Conservation (phyloP, 2,329 filamentous ascomycete species). For the Colletotrichum sp. region DNA sequence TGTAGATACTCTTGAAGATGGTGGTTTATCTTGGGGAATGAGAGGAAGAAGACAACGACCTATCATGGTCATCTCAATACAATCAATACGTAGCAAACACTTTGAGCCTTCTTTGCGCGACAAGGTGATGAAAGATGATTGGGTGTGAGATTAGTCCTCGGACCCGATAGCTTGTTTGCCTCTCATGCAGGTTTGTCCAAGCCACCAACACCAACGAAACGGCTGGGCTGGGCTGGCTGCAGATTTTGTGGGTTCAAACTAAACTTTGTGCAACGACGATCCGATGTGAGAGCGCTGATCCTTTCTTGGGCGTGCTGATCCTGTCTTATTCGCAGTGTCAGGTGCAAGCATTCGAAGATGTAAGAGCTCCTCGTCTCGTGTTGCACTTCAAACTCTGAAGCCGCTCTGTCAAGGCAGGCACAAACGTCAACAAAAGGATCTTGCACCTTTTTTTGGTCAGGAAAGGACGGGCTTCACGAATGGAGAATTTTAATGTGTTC, state of each 20-base stretch:
- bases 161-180: background rate
- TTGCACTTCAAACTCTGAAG: background rate
- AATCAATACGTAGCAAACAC: background rate
- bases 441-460: background rate
- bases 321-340: background rate
- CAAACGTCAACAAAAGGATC: background rate
- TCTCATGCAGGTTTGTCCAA: background rate
- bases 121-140: background rate
- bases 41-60: background rate
- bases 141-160: background rate
- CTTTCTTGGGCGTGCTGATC: background rate
- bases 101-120: background rate
- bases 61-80: background rate
- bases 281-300: background rate
- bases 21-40: background rate
- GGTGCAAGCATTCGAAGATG: background rate
- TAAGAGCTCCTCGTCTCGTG: background rate
- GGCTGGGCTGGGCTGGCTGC: background rate
- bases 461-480: fast-evolving
- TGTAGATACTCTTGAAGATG: background rate
- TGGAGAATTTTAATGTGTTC: background rate
- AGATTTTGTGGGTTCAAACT: background rate
- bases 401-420: background rate
- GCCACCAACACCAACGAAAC: background rate
- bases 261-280: background rate